Evolutionary conservation across 2,329 filamentous ascomycete genomes (phyloP), one percentile per base, ranked within the genome.

Genomic region (Apiospora marii): DNA sequence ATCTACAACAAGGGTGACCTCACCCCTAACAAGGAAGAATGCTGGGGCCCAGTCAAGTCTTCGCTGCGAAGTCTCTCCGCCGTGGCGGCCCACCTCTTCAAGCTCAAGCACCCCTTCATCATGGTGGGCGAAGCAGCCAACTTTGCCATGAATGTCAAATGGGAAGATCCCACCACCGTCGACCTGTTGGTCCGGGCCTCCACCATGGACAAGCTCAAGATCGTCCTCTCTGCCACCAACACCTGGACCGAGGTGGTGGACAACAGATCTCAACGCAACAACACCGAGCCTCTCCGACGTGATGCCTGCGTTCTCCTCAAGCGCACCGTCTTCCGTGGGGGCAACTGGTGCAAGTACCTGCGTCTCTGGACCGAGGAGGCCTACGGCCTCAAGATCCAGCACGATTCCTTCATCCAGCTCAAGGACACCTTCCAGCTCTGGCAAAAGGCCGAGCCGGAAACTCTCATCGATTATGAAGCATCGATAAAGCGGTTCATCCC

Each of bases 291-390:
- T 2, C 24, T 16, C 41, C n/a, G 24, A 5, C 41, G 24, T 0
- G n/a, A 68, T 46, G 67, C 67, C n/a, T 19, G 10, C 13, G 10
- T 46, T 10, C 13, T 68, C n/a, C n/a, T 68, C 24, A 30, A 68
- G 44, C n/a, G 67, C 13, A 30, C n/a, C 13, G 27, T 16, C n/a
- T 19, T 1, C 13, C 19, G 58, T 3, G 41, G n/a, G 14, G 43
- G 43, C 27, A 24, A 6, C 13, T 19, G 14, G 37, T 68, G 67
- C 44, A 44, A 37, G 41, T 68, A 22, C n/a, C 67, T 68, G 5
- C 67, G 67, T n/a, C 41, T 68, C 67, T 68, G 67, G 67, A n/a
- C 12, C 41, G 67, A 68, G 67, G 41, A 68, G 37, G n/a, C 22
- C 22, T 68, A 68, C 12, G 37, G 43, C 19, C 37, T 68, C 22